Evolutionary conservation across 1,284 basidiomycete species (phyloP), one percentile per base, ranked within the genome.

Genomic region (Vanrija sp.): DNA sequence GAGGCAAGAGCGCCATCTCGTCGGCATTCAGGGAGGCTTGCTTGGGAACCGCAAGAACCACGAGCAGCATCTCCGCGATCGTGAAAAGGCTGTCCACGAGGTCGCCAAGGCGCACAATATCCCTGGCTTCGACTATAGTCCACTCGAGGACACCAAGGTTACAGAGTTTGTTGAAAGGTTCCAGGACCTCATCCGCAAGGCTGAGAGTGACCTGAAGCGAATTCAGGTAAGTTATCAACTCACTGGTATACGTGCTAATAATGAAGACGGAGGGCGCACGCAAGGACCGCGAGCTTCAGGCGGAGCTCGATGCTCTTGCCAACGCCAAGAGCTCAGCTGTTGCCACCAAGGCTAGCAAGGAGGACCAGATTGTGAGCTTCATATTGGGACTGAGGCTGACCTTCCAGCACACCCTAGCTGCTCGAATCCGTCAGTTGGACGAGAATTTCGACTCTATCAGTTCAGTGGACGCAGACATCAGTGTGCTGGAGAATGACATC

Each of bases 71-170:
- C 76, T 93, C 34, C 69, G 74, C 2, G 85, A 86, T 10, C 84
- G 93, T 23, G 91, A 94, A 70, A 78, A 81, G 9, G 78, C 86
- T 28, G 86, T 97, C 54, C 83, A 83, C 23, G 83, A 86, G 38
- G 83, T 91, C 9, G 83, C 85, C 46, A 79, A 83, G 44, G 83
- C 83, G 58, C 81, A 89, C 62, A 81, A 83, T 23, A 85, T 96
- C 64, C 83, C 83, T 51, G 91, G 90, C 0, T 93, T 85, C 67
- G 85, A 83, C 54, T 67, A 67, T 53, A 68, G 67, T 9, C 68
- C 72, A 0, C 59, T 71, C 15, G 71, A 72, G 49, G 72, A 75
- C 39, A 25, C 38, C 34, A 71, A 74, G 54, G 58, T 74, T 10
- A 59, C 53, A 15, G 68, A 70, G 23, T 72, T 71, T 48, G 58